phyloP scores from a whole-genome alignment of 768 basidiomycete genomes.

The Termitomyces sp. region DNA sequence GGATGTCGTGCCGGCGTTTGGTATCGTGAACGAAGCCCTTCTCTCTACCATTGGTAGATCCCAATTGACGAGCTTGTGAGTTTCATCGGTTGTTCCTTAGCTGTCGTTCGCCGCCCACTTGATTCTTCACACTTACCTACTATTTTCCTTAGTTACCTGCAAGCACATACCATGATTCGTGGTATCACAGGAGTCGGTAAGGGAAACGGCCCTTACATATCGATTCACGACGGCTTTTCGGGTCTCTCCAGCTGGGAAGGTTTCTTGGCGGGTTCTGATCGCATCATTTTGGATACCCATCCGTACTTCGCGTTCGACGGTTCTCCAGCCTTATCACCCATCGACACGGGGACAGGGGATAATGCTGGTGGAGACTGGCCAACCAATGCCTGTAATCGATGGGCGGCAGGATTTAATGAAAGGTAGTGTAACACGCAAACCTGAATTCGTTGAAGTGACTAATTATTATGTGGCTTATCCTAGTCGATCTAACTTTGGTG shows the following conservation, averaged over 20 bases:
- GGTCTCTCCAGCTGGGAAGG: slow-evolving; percentile 33
- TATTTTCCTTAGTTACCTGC: slow-evolving; percentile 42
- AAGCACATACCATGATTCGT: slow-evolving; percentile 62
- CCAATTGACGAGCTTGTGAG: slow-evolving; percentile 60
- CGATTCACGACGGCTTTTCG: slow-evolving; percentile 44
- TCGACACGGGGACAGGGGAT: slow-evolving; percentile 28
- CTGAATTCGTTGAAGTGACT: slow-evolving; percentile 7
- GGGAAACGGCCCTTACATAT: slow-evolving; percentile 61
- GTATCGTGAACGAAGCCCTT: slow-evolving; percentile 63
- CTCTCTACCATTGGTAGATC: slow-evolving; percentile 52
- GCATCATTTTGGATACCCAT: slow-evolving; percentile 38
- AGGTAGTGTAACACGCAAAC: slow-evolving; percentile 18
- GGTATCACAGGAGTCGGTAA: slow-evolving; percentile 70
- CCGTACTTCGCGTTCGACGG: slow-evolving; percentile 48
- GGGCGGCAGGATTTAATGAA: slow-evolving; percentile 36
- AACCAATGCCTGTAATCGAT: slow-evolving; percentile 42
- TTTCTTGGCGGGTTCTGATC: slow-evolving; percentile 37
- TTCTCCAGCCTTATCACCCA: slow-evolving; percentile 27
- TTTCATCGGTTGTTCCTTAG: slow-evolving; percentile 30
- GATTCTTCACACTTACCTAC: not conserved
- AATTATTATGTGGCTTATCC: slow-evolving; percentile 2
- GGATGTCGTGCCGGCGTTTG: slow-evolving; percentile 60
- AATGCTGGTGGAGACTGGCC: slow-evolving; percentile 41
- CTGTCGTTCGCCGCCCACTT: slow-evolving; percentile 17
- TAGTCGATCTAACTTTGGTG: slow-evolving; percentile 46